phyloP scores from a whole-genome alignment of 495 filamentous ascomycete species.

The Aspergillus conjunctus region DNA sequence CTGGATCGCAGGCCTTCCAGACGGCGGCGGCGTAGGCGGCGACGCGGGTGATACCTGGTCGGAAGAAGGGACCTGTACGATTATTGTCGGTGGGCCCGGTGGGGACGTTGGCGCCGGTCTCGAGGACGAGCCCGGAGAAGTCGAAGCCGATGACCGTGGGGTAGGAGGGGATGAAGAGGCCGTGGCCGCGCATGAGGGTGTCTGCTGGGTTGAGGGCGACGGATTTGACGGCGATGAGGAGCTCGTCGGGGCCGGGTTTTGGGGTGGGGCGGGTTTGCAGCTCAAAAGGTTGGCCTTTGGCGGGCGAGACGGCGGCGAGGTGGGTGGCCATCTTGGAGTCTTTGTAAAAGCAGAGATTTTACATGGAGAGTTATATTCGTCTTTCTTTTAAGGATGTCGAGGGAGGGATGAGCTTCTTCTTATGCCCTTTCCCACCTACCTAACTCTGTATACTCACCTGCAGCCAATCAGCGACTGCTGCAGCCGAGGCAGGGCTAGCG shows the following conservation, averaged over 20 bases:
- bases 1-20: conserved; percentile 38
- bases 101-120: conserved; percentile 45
- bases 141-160: conserved; percentile 52
- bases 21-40: conserved; percentile 43
- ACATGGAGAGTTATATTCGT: too few species aligned
- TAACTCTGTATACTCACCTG: too few species aligned
- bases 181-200: conserved; percentile 37
- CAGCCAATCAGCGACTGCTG: conserved; percentile 34
- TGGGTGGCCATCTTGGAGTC: conserved; percentile 49
- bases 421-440: too few species aligned
- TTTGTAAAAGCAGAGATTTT: too few species aligned
- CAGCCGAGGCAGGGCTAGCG: conserved; percentile 28
- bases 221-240: conserved; percentile 52
- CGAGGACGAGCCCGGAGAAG: conserved; percentile 46
- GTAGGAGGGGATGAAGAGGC: conserved; percentile 44
- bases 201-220: conserved; percentile 55
- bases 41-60: conserved; percentile 45
- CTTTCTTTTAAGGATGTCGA: too few species aligned
- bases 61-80: conserved; percentile 18
- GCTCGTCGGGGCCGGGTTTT: conserved; percentile 47
- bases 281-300: conserved; percentile 38
- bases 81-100: conserved; percentile 23
- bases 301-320: conserved; percentile 41
- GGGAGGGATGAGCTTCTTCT: too few species aligned
- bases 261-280: conserved; percentile 41